These are phyloP conservation scores for Ambrosia trifida DNA, from an alignment of 129 eudicot genomes.

Conservation along the genomic window DNA sequence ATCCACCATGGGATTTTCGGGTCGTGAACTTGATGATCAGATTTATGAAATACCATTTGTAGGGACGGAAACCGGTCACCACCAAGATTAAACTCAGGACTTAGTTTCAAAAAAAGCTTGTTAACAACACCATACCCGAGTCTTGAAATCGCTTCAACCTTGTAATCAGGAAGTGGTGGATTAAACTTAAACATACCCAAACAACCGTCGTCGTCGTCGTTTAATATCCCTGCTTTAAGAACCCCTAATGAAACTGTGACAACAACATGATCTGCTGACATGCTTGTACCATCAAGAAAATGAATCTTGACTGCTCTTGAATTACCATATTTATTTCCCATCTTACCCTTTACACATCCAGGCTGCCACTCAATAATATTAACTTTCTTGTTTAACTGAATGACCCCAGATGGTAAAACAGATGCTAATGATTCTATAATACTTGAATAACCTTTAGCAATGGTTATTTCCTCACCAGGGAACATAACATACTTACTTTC, in stretches of 20 bases:
- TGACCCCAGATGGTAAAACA: constrained; percentile 57
- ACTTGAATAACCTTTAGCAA: constrained; percentile 77
- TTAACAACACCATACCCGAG: constrained; percentile 92
- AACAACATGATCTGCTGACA: constrained; percentile 80
- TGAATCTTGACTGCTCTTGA: constrained; percentile 65
- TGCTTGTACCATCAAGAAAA: constrained; percentile 71
- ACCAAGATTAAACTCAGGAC: constrained; percentile 33
- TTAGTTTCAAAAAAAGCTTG: constrained; percentile 73
- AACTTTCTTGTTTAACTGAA: constrained; percentile 71
- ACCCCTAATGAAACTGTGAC: constrained; percentile 93
- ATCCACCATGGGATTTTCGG: constrained; percentile 83
- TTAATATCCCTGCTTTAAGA: constrained; percentile 58
- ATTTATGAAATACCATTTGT: constrained; percentile 66
- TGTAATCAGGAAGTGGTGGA: constrained; percentile 72
- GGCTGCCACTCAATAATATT: constrained; percentile 63
- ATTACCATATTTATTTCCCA: constrained; percentile 27
- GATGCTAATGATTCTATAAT: constrained; percentile 74
- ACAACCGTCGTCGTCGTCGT: constrained; percentile 10
- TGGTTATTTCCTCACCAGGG: constrained; percentile 89
- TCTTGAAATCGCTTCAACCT: constrained; percentile 66
- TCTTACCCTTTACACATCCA: constrained; percentile 21
- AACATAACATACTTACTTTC: constrained; percentile 78
- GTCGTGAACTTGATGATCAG: constrained; percentile 41
- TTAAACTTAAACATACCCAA: constrained; percentile 40
- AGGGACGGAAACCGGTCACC: constrained; percentile 58